A percentile compares a stretch with the other conserved stretches of the same genome.
Evolutionary conservation across 441 rosid species (phyloP).

Genomic region (Erodium texanum): DNA sequence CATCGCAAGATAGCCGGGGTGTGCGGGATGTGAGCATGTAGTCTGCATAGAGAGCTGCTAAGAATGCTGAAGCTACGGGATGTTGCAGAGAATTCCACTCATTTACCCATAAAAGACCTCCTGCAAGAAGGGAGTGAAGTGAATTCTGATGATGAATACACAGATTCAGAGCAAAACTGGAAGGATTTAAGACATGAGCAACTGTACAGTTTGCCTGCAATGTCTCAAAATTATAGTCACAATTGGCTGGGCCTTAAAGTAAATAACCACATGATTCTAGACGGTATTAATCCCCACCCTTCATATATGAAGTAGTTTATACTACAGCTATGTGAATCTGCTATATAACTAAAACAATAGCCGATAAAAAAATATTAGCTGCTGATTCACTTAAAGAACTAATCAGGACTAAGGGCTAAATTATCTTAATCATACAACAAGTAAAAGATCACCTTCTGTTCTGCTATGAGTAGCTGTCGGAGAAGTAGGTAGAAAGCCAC

Average conservation of each 20-base stretch:
- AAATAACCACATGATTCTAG: background rate
- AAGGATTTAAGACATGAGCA: too few species aligned
- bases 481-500: constrained; percentile 73
- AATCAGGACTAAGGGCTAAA: too few species aligned
- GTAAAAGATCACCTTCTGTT: constrained; percentile 49
- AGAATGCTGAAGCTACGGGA: constrained; percentile 86
- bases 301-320: too few species aligned
- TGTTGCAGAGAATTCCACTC: constrained; percentile 87
- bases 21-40: constrained; percentile 83
- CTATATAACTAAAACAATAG: background rate
- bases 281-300: too few species aligned
- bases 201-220: too few species aligned
- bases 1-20: constrained; percentile 51
- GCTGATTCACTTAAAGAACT: background rate
- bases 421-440: background rate
- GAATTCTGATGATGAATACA: too few species aligned
- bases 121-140: constrained; percentile 24
- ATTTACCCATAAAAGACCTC: constrained; percentile 86
- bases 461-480: constrained; percentile 79
- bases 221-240: too few species aligned
- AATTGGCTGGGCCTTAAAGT: background rate
- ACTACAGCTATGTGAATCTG: background rate
- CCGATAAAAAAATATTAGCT: background rate
- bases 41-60: constrained; percentile 79
- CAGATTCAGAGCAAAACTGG: too few species aligned